Evolutionary conservation across 495 filamentous ascomycete genomes (phyloP), one percentile per base, ranked within the genome.

Genomic region (Lasiosphaeris hirsuta): DNA sequence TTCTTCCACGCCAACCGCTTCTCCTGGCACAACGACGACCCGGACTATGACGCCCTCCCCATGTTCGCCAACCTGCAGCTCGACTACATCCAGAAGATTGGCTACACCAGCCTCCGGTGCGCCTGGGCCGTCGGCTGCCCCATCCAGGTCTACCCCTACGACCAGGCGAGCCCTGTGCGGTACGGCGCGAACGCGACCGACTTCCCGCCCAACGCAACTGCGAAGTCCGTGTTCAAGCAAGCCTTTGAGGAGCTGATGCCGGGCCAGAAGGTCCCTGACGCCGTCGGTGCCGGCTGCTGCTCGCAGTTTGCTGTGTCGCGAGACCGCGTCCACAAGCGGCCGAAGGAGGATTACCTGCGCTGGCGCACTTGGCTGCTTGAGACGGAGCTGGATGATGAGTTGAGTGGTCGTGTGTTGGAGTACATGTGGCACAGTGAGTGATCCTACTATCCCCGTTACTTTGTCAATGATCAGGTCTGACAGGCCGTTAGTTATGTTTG

Each of bases 391-490:
- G 67, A 74, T 11, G 84, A 88, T 53, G 73, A 74, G 19, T 65
- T 80, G 37, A 84, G 78, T 42, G 87, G 87, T 4, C 64, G 86
- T 13, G 74, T 90, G 13, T 76, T 89, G 73, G 88, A 90, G 71
- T 90, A 86, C 62, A 64, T 84, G 56, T 90, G 88, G 87, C 87
- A 90, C 71, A 81, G 86, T 58, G 76, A 85, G 58, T 87, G 23
- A 5, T 83, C 51, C 17, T 10, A 10, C 62, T 14, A 15, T 4
- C 10, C 19, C 34, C 18, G 15, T 38, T 36, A 3, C 44, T n/a
- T 9, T 11, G 13, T 51, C 15, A 14, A 19, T 15, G 64, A 23
- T 75, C 38, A 75, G 70, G 63, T 69, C 78, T 13, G 37, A 62
- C 9, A 5, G 37, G n/a, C 4, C 17, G 19, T 7, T 13, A 69